Evolutionary conservation across 2,329 filamentous ascomycete species (phyloP), one percentile per base, ranked within the genome.

Genomic region (Ascochyta koolunga): DNA sequence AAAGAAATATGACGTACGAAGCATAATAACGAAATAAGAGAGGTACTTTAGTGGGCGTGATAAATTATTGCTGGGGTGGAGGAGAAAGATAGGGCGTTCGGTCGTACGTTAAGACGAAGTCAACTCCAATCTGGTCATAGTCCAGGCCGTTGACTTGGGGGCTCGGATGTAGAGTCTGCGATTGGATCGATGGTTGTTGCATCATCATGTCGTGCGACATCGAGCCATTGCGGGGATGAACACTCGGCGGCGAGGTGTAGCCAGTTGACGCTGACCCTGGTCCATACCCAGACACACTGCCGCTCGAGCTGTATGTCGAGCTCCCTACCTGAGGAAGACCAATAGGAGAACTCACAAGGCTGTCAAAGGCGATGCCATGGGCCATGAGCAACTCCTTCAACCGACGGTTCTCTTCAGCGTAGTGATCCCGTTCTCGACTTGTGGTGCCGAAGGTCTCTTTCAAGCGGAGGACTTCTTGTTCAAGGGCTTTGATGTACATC

Each of bases 401-500:
- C 47, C 89, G 84, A 37, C 83, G 84, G 68, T 96, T 97, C 76
- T 98, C 93, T 49, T 91, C 86, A 39, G 84, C 82, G 8, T 93
- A 79, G 45, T 84, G 83, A 47, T 93, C 86, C 68, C 91, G 91
- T 71, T 96, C 91, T 63, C 89, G 86, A 6, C 86, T 83, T 16
- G 88, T 83, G 44, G 84, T 86, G 67, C 86, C 87, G 69, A 88
- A 93, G n/a, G 89, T 83, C 71, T 97, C 92, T 72, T 96, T 95
- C 37, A 98, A 81, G 42, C 91, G 88, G 18, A 96, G 82, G 5
- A 98, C 89, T 76, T 98, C 92, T 69, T 93, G 88, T 76, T 99
- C 95, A 15, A 98, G 84, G 10, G 90, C 87, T 75, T 96, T 96
- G 79, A 97, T 96, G 74, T 98, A 98, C 66, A 92, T 84, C 77